Conservation (phyloP, 495 filamentous ascomycete species). For the Neurospora hispaniola region DNA sequence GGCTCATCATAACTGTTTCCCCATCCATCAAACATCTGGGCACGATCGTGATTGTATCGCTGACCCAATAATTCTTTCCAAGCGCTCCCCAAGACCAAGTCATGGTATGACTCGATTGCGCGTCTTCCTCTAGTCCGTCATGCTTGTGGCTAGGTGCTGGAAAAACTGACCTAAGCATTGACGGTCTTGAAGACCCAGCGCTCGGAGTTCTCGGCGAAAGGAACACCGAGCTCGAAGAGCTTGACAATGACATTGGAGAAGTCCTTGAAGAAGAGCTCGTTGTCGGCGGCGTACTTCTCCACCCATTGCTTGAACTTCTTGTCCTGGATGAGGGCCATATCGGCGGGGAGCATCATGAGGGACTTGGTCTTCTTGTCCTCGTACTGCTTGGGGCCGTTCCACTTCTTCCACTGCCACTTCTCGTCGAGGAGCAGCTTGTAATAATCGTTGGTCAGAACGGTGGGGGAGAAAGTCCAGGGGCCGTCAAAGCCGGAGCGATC, state of each 20-base stretch:
- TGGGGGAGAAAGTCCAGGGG: conserved; percentile 95
- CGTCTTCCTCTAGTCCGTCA: neutral
- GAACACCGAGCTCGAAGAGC: conserved; percentile 92
- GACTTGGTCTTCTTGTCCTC: conserved; percentile 74
- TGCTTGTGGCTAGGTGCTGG: neutral
- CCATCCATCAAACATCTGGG: neutral
- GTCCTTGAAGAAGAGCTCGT: conserved; percentile 85
- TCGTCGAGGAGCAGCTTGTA: conserved; percentile 78
- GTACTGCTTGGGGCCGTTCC: conserved; percentile 81
- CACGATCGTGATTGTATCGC: neutral
- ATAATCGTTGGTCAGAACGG: conserved; percentile 89
- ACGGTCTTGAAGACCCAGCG: conserved; percentile 64
- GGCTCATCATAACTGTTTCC: neutral
- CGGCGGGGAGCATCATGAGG: conserved; percentile 96
- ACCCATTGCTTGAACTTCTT: conserved; percentile 77
- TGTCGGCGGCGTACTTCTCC: conserved; percentile 86
- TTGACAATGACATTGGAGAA: conserved; percentile 69
- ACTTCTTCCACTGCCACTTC: conserved; percentile 90
- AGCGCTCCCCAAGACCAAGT: neutral
- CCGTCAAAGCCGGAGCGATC: conserved; percentile 84
- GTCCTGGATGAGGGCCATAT: conserved; percentile 81
- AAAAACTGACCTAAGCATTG: conserved; percentile 10
- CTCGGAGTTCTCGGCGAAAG: conserved; percentile 59
- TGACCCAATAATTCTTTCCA: neutral
- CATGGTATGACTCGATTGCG: neutral